phyloP scores from a whole-genome alignment of 2,329 filamentous ascomycete genomes.

The Neonectria hederae region DNA sequence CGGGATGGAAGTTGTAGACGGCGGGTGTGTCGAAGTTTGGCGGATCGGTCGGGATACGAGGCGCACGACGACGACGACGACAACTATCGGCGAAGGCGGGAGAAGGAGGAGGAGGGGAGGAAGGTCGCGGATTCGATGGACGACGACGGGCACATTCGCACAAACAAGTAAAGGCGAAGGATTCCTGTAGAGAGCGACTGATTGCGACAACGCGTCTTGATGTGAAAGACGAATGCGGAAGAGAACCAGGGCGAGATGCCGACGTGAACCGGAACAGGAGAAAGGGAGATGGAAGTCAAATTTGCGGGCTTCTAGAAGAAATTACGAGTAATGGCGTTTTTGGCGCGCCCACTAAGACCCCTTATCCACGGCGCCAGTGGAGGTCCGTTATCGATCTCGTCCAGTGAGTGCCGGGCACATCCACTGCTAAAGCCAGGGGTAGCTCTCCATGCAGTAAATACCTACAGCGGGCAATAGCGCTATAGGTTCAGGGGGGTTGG shows the following conservation, averaged over 20 bases:
- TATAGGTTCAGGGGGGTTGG: neutral
- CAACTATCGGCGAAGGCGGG: slow-evolving; percentile 5
- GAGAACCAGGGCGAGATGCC: slow-evolving; percentile 4
- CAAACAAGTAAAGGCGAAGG: neutral
- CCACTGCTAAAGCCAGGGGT: neutral
- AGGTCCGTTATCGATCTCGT: neutral
- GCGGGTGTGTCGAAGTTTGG: neutral
- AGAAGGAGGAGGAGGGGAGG: neutral
- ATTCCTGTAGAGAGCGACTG: neutral
- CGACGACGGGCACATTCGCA: slow-evolving; percentile 8
- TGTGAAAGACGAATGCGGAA: slow-evolving; percentile 2
- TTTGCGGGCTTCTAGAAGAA: slow-evolving; percentile 24
- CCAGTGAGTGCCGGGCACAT: neutral
- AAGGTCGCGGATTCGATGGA: neutral
- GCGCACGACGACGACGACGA: neutral
- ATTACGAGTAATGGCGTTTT: slow-evolving; percentile 14
- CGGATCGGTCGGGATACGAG: slow-evolving; percentile 17
- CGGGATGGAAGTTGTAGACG: slow-evolving; percentile 71
- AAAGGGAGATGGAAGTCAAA: slow-evolving; percentile 20
- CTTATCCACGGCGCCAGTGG: neutral
- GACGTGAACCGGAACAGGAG: slow-evolving; percentile 5
- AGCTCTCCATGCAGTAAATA: neutral
- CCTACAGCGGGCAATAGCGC: neutral
- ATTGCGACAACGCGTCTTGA: neutral
- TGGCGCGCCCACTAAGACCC: neutral